These are phyloP conservation scores for Xylaria hypoxylon DNA, from an alignment of 2,329 filamentous ascomycete genomes.

Conservation along the genomic window DNA sequence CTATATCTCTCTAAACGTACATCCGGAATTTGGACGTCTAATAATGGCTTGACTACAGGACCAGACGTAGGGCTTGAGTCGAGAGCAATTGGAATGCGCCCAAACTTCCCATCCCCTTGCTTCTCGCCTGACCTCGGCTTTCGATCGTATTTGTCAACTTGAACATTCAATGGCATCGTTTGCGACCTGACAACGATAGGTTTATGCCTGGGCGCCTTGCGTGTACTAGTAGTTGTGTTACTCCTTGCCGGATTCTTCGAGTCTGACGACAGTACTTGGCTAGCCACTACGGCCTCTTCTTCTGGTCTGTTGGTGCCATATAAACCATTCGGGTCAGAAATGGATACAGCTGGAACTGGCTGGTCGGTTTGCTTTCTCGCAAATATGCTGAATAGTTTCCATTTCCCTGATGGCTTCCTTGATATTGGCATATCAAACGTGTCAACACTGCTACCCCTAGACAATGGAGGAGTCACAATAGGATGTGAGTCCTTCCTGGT, in stretches of 20 bases:
- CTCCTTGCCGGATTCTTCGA: constrained; percentile 51
- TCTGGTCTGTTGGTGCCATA: constrained; percentile 37
- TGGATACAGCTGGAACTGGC: constrained; percentile 27
- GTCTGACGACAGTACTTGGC: constrained; percentile 36
- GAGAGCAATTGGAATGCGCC: constrained; percentile 44
- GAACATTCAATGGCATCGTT: constrained; percentile 53
- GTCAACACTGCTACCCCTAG: constrained; percentile 41
- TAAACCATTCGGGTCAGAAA: constrained; percentile 42
- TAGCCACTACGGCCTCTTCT: constrained; percentile 15
- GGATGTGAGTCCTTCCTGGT: constrained; percentile 35
- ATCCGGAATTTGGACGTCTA: constrained; percentile 84
- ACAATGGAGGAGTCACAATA: constrained; percentile 40
- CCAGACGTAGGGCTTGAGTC: constrained; percentile 33
- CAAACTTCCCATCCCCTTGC: constrained; percentile 45
- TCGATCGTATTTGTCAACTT: constrained; percentile 30
- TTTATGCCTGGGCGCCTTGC: constrained; percentile 55
- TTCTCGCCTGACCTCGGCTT: constrained; percentile 29
- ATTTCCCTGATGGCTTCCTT: constrained; percentile 65
- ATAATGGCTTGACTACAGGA: constrained; percentile 52
- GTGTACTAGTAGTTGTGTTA: constrained; percentile 51
- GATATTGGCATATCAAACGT: constrained; percentile 47
- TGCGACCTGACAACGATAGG: constrained; percentile 59
- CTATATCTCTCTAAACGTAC: constrained; percentile 88
- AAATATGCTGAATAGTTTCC: constrained; percentile 70
- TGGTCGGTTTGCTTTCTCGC: constrained; percentile 56